phyloP scores from a whole-genome alignment of 495 filamentous ascomycete genomes.

The Penicillium chermesinum region DNA sequence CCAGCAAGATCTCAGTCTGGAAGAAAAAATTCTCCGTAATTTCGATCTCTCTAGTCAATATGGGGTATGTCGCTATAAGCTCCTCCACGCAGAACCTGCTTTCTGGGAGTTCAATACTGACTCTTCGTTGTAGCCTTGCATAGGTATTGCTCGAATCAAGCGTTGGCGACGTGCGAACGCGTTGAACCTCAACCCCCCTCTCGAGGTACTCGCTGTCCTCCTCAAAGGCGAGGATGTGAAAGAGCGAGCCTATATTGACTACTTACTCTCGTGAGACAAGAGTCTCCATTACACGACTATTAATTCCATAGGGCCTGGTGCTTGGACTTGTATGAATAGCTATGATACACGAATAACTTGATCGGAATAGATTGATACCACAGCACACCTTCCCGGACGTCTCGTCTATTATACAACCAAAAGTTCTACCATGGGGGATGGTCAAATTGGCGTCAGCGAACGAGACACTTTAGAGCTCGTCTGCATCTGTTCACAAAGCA shows the following conservation, averaged over 20 bases:
- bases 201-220: constrained; percentile 86
- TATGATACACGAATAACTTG: not conserved
- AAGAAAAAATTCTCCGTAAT: constrained; percentile 82
- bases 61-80: constrained; percentile 63
- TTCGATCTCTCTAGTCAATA: constrained; percentile 87
- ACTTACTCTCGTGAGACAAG: constrained; percentile 54
- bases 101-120: constrained; percentile 8
- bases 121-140: constrained; percentile 64
- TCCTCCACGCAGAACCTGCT: not conserved
- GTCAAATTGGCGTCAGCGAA: too few relatives aligned
- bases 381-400: too few relatives aligned
- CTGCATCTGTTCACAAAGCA: too few relatives aligned
- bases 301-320: not conserved
- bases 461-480: too few relatives aligned
- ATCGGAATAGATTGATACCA: too few relatives aligned
- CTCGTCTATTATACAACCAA: too few relatives aligned
- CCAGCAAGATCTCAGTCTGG: constrained; percentile 60
- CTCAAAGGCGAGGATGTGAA: constrained; percentile 56
- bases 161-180: constrained; percentile 83
- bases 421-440: too few relatives aligned
- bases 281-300: not conserved
- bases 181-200: constrained; percentile 75
- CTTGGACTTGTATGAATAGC: not conserved
- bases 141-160: constrained; percentile 74
- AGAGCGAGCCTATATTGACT: constrained; percentile 74